Evolutionary conservation across 2,329 filamentous ascomycete genomes (phyloP), one percentile per base, ranked within the genome.

Genomic region (Sclerotinia glacialis): DNA sequence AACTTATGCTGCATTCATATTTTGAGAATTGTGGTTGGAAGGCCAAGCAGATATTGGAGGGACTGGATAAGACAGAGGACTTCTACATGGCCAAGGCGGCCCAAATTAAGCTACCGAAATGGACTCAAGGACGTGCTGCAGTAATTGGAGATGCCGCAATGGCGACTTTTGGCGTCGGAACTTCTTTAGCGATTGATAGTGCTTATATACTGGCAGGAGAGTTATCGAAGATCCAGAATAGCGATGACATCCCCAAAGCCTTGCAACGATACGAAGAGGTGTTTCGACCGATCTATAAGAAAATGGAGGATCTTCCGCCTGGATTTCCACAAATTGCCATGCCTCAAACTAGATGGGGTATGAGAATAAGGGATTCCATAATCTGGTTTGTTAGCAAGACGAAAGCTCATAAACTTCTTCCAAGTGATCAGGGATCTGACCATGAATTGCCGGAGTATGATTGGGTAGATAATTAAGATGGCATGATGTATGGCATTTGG

Each of bases 71-170:
- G 1, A 67, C 76, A 5, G 68, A 76, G 2, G 78, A 80, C 67
- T 79, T 81, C 69, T 80, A 81, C 67, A 76, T 77, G 67, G 73
- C 75, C 18, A 73, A 77, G 11, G 69, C 81, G 26, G 77, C 74
- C 0, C 77, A 78, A 23, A 77, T 85, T 40, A 78, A 77, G 46
- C 54, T 79, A 54, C 72, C 77, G 0, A 68, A 78, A 80, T 3
- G 81, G 77, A 75, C 66, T 37, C 75, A 71, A 26, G 78, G 85
- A 3, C 70, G 72, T 7, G 69, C 70, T 21, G 77, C 86, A 4
- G 74, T 87, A 2, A 75, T 86, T 3, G 85, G 85, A 5, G 85
- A 87, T 73, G 83, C 83, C 3, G 84, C 76, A 2, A 81, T 79
- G 67, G 76, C 77, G 6, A 74, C 77, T 18, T 80, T 79, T 1